Conservation (phyloP, 2,329 filamentous ascomycete genomes). For the Proliferodiscus dingleyae region DNA sequence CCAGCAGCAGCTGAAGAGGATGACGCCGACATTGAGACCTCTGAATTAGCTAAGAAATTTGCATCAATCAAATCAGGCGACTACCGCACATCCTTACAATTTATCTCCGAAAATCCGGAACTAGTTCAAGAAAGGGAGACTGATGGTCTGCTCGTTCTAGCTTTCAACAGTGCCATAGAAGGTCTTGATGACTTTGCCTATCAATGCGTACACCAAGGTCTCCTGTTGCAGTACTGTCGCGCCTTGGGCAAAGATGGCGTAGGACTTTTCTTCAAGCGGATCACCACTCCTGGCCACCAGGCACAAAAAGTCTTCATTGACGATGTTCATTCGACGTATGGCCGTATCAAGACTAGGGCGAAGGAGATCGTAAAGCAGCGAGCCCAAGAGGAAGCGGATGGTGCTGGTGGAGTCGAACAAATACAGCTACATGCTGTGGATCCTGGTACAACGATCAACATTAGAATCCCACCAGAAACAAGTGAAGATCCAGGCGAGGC, state of each 20-base stretch:
- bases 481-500: conserved; percentile 62
- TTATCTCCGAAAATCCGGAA: conserved; percentile 71
- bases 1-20: conserved; percentile 43
- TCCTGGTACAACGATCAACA: conserved; percentile 86
- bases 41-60: conserved; percentile 74
- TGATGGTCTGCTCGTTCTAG: conserved; percentile 84
- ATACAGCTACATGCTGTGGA: conserved; percentile 97
- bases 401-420: conserved; percentile 73
- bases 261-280: conserved; percentile 89
- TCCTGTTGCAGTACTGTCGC: conserved; percentile 91
- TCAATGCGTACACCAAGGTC: conserved; percentile 87
- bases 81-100: conserved; percentile 68
- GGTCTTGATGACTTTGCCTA: conserved; percentile 70
- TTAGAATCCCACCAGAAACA: conserved; percentile 67
- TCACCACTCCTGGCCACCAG: conserved; percentile 84
- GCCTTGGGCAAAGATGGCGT: conserved; percentile 85
- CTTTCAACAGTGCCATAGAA: conserved; percentile 82
- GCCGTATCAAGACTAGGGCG: conserved; percentile 68
- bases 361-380: conserved; percentile 41
- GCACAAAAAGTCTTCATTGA: conserved; percentile 87
- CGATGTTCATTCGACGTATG: conserved; percentile 86
- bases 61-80: conserved; percentile 71
- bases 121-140: conserved; percentile 82
- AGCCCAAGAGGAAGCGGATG: conserved; percentile 50
- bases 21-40: conserved; percentile 69